Percentiles rank a stretch among this genome's conserved stretches.
These are phyloP conservation scores for Aspergillus phoenicis DNA, from an alignment of 2,329 filamentous ascomycete species.

Conservation along the genomic window DNA sequence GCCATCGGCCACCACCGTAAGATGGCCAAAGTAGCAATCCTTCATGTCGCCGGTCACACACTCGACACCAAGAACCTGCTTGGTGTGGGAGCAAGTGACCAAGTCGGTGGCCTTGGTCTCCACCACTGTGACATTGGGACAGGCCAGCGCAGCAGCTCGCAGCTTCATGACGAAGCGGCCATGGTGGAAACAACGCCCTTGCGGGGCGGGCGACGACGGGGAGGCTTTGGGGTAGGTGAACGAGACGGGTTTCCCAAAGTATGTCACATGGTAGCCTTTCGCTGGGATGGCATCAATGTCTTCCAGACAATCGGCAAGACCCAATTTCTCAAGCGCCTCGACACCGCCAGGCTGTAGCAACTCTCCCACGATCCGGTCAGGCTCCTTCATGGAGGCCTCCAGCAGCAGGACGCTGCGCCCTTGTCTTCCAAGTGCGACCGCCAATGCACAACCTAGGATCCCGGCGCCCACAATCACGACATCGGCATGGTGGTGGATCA, in stretches of 20 bases:
- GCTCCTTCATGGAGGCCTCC: constrained; percentile 86
- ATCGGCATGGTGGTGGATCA: constrained; percentile 67
- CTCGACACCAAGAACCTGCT: constrained; percentile 81
- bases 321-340: constrained; percentile 75
- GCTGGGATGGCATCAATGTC: constrained; percentile 83
- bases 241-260: constrained; percentile 69
- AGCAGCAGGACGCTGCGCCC: constrained; percentile 88
- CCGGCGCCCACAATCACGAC: constrained; percentile 92
- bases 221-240: constrained; percentile 76
- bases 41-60: constrained; percentile 63
- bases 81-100: constrained; percentile 68
- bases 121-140: constrained; percentile 84
- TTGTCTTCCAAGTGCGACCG: constrained; percentile 82
- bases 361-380: constrained; percentile 94
- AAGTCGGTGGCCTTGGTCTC: constrained; percentile 83
- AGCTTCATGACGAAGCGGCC: constrained; percentile 87
- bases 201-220: constrained; percentile 55
- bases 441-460: constrained; percentile 83
- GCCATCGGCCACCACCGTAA: constrained; percentile 90
- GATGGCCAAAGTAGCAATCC: constrained; percentile 83
- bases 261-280: constrained; percentile 85
- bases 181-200: constrained; percentile 88
- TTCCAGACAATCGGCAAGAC: constrained; percentile 79
- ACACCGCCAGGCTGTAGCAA: constrained; percentile 91
- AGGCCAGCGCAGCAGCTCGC: constrained; percentile 70